These are phyloP conservation scores for Wickerhamomyces tratensis DNA, from an alignment of 805 yeast genomes.

Conservation along the genomic window DNA sequence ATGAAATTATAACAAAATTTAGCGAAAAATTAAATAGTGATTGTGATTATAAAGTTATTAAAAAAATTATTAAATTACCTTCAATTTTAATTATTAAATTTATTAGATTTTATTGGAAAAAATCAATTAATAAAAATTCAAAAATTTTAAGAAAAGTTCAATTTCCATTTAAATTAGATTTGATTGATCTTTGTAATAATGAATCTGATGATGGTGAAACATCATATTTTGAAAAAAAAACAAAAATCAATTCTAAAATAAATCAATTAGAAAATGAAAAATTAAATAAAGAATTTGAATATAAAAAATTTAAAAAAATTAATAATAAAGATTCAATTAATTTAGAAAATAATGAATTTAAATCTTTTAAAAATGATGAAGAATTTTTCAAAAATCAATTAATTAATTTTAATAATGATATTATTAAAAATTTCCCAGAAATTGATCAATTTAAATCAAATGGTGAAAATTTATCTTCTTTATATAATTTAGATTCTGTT, in stretches of 20 bases:
- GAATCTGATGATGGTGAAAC: slow-evolving; percentile 56
- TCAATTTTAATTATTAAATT: slow-evolving; percentile 83
- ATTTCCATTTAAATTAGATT: slow-evolving; percentile 89
- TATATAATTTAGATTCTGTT: slow-evolving; percentile 75
- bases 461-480: slow-evolving; percentile 80
- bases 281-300: slow-evolving; percentile 62
- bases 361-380: slow-evolving; percentile 39
- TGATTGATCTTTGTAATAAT: slow-evolving; percentile 79
- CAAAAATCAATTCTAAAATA: slow-evolving; percentile 30
- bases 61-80: slow-evolving; percentile 68
- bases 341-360: too few relatives aligned
- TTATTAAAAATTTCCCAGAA: slow-evolving; percentile 34
- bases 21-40: slow-evolving; percentile 61
- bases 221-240: slow-evolving; percentile 48
- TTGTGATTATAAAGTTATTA: slow-evolving; percentile 55
- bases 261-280: slow-evolving; percentile 68
- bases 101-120: slow-evolving; percentile 93
- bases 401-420: slow-evolving; percentile 41
- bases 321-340: slow-evolving; percentile 12
- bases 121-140: slow-evolving; percentile 82
- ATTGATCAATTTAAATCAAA: slow-evolving; percentile 23
- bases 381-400: slow-evolving; percentile 35
- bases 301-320: slow-evolving; percentile 43
- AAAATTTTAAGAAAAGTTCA: slow-evolving; percentile 90
- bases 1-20: slow-evolving; percentile 69